Base-by-base conservation (phyloP, 2,329 filamentous ascomycete species). In the Cryphonectria parasitica region DNA sequence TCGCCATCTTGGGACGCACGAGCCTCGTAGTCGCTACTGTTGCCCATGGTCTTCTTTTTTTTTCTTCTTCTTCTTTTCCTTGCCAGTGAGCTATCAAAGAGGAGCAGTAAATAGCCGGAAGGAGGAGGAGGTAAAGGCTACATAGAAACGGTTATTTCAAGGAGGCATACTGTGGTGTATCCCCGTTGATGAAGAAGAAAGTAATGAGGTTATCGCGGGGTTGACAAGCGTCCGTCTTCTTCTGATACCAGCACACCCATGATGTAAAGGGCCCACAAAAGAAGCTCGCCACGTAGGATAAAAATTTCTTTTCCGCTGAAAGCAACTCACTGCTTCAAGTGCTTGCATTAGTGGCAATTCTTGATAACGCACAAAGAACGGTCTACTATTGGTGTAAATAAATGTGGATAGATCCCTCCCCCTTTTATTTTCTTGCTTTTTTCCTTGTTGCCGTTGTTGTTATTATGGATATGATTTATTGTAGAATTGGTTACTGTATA, bases 1-100 rank as follows among this genome's bases (percentile, higher is more conserved):
- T 70, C 68, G 11, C 56, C 68, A 45, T 39, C 68, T 22, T 66
- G 52, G 52, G 52, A 56, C 25, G 52, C 25, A 10, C 25, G 52
- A 15, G 1, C 25, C 52, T 19, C 62, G 25, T 65, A 61, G 58
- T 61, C 58, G 19, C 36, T 61, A 13, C 58, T 39, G 58, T 22
- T 36, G 58, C 58, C 10, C n/a, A 19, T 45, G 15, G 15, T 45
- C 0, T 45, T 6, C 22, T 2, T 45, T 45, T 45, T 22, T 19
- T 0, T 45, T 19, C 15, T 17, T 17, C 1, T 45, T 45, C 2
- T 34, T 34, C 6, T 34, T 6, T 34, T 34, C 34, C 34, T 34
- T 34, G 34, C 34, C 34, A 34, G 6, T 34, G 34, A 34, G 34
- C 6, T 34, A 34, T 34, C 34, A 34, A 34, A 34, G 6, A 2